Evolutionary conservation across 2,329 filamentous ascomycete species (phyloP).

Genomic region (Colletotrichum falcatum): DNA sequence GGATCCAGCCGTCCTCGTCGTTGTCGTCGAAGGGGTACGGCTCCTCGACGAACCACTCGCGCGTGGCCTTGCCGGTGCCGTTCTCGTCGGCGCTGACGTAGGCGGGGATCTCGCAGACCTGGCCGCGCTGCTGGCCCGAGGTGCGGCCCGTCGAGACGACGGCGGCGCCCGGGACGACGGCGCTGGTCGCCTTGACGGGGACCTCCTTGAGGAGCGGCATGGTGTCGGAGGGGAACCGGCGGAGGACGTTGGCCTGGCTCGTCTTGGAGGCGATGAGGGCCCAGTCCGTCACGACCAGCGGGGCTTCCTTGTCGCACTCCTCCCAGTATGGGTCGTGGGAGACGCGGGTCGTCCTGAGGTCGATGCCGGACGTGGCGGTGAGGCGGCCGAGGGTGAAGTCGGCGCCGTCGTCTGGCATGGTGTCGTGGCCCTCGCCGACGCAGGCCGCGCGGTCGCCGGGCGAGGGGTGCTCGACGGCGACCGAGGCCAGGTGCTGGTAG

Average conservation of each 20-base stretch:
- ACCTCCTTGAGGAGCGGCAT: slow-evolving; percentile 49
- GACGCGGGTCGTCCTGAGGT: slow-evolving; percentile 57
- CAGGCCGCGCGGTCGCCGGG: slow-evolving; percentile 54
- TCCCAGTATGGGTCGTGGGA: slow-evolving; percentile 60
- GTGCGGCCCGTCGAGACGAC: slow-evolving; percentile 58
- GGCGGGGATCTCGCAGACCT: slow-evolving; percentile 57
- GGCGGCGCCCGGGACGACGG: slow-evolving; percentile 50
- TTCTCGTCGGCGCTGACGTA: slow-evolving; percentile 55
- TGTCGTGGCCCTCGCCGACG: slow-evolving; percentile 52
- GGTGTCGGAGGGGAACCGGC: slow-evolving; percentile 53
- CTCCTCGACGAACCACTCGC: slow-evolving; percentile 61
- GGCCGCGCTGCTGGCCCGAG: slow-evolving; percentile 57
- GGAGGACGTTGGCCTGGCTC: slow-evolving; percentile 55
- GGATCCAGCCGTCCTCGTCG: slow-evolving; percentile 58
- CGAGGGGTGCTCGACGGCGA: slow-evolving; percentile 56
- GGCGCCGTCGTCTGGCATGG: slow-evolving; percentile 45
- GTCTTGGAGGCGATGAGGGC: slow-evolving; percentile 52
- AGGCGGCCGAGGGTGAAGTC: slow-evolving; percentile 52
- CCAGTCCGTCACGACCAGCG: slow-evolving; percentile 59
- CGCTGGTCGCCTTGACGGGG: slow-evolving; percentile 48
- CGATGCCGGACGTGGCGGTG: slow-evolving; percentile 55
- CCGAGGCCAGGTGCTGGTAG: slow-evolving; percentile 45
- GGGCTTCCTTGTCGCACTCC: slow-evolving; percentile 53
- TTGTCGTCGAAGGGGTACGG: slow-evolving; percentile 48
- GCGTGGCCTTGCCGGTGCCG: slow-evolving; percentile 55